Conservation (phyloP, 2,329 filamentous ascomycete genomes). For the Pseudogymnoascus sp. region DNA sequence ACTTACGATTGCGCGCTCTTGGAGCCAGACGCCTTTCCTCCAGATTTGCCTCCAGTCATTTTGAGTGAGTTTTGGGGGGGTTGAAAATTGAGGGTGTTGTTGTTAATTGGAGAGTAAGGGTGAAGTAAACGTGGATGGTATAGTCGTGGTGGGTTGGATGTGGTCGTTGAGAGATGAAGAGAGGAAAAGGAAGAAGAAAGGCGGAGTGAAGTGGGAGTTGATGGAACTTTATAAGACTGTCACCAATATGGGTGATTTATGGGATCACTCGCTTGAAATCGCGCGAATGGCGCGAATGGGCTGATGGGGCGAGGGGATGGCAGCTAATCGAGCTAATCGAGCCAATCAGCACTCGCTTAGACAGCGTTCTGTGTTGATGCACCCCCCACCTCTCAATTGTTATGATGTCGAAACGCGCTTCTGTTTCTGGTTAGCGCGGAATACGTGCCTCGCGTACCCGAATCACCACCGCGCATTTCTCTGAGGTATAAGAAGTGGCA, state of each 20-base stretch:
- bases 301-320: conserved; percentile 21
- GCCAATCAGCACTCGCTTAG: conserved; percentile 8
- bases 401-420: conserved; percentile 14
- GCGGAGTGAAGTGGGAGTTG: conserved; percentile 18
- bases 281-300: conserved; percentile 15
- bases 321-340: not conserved
- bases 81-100: conserved; percentile 26
- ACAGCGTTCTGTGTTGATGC: conserved; percentile 1
- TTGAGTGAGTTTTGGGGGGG: conserved; percentile 47
- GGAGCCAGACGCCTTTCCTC: conserved; percentile 97
- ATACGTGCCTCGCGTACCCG: conserved; percentile 11
- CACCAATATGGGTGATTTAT: conserved; percentile 10
- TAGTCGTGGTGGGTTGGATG: conserved; percentile 16
- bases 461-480: conserved; percentile 13
- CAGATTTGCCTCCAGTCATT: conserved; percentile 99
- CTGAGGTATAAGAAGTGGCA: conserved; percentile 15
- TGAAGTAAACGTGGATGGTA: conserved; percentile 22
- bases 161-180: conserved; percentile 11
- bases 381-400: not conserved
- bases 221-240: conserved; percentile 15
- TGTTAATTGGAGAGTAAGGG: conserved; percentile 17
- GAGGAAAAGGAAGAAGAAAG: conserved; percentile 25
- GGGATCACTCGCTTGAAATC: conserved; percentile 19
- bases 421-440: not conserved
- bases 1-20: conserved; percentile 99